Conservation (phyloP, 805 yeast genomes). For the Debaryomyces prosopidis region DNA sequence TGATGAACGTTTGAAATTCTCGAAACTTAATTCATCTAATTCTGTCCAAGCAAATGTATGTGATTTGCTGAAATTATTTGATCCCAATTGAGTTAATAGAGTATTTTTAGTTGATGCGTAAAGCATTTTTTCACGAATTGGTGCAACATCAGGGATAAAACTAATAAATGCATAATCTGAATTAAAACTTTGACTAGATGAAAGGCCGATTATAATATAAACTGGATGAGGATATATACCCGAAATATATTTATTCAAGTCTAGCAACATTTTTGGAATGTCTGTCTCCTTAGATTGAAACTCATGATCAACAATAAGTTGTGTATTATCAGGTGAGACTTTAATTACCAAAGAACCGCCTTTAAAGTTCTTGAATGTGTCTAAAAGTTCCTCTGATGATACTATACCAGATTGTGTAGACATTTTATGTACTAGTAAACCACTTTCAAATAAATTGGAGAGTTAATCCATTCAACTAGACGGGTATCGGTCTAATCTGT, state of each 20-base stretch:
- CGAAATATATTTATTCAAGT: constrained; percentile 21
- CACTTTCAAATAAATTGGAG: no score
- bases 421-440: constrained; percentile 19
- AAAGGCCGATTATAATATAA: constrained; percentile 27
- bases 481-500: no score
- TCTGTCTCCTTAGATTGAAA: constrained; percentile 14
- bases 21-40: constrained; percentile 51
- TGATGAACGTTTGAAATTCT: constrained; percentile 39
- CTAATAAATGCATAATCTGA: constrained; percentile 57
- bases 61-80: constrained; percentile 47
- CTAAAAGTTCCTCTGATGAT: constrained; percentile 31
- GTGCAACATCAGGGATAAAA: constrained; percentile 83
- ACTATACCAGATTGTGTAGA: constrained; percentile 46
- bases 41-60: constrained; percentile 52
- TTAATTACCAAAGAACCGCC: constrained; percentile 29
- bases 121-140: constrained; percentile 84
- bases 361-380: constrained; percentile 22
- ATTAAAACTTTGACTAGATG: constrained; percentile 13
- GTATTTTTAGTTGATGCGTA: constrained; percentile 90
- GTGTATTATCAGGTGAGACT: constrained; percentile 32
- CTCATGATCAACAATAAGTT: constrained; percentile 29
- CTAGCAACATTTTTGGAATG: constrained; percentile 16
- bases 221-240: constrained; percentile 35
- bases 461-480: no score
- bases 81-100: constrained; percentile 72